Percentiles rank a stretch among this genome's conserved stretches.
These are phyloP conservation scores for Wallemia mellicola DNA, from an alignment of 1,284 basidiomycete species.

Conservation along the genomic window DNA sequence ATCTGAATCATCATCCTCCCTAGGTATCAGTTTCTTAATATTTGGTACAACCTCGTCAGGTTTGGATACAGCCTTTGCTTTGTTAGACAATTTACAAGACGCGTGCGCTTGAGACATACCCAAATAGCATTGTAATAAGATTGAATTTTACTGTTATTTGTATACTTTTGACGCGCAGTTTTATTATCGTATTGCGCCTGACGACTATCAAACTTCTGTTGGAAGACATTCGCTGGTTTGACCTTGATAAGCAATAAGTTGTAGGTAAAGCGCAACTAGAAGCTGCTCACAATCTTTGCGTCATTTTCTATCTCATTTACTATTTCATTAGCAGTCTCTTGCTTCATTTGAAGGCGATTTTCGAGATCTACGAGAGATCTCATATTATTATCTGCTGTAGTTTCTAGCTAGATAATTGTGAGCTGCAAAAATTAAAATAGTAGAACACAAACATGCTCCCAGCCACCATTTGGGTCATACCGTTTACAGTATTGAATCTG, in stretches of 20 bases:
- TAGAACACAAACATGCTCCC: background rate
- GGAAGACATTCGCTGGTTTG: conserved; percentile 2
- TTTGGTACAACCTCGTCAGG: conserved; percentile 35
- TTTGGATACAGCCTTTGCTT: conserved; percentile 31
- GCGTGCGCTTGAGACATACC: conserved; percentile 19
- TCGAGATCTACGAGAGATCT: background rate
- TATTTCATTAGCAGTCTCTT: conserved; percentile 33
- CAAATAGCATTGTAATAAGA: conserved; percentile 35
- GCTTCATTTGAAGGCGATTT: conserved; percentile 22
- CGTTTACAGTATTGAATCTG: background rate
- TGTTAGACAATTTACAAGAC: background rate
- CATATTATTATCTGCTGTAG: background rate
- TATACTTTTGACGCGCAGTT: conserved; percentile 43
- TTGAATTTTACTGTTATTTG: conserved; percentile 28
- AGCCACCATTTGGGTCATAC: background rate
- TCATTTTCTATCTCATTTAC: conserved; percentile 21
- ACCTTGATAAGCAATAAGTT: background rate
- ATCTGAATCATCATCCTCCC: conserved; percentile 43
- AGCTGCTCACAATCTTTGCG: conserved; percentile 26
- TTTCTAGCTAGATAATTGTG: background rate
- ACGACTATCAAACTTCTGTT: background rate
- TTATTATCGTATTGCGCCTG: conserved; percentile 23
- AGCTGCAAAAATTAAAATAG: background rate
- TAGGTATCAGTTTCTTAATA: conserved; percentile 34
- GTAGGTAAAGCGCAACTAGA: conserved; percentile 17